Conservation (phyloP, 495 filamentous ascomycete species). For the Corynascus novoguineensis region DNA sequence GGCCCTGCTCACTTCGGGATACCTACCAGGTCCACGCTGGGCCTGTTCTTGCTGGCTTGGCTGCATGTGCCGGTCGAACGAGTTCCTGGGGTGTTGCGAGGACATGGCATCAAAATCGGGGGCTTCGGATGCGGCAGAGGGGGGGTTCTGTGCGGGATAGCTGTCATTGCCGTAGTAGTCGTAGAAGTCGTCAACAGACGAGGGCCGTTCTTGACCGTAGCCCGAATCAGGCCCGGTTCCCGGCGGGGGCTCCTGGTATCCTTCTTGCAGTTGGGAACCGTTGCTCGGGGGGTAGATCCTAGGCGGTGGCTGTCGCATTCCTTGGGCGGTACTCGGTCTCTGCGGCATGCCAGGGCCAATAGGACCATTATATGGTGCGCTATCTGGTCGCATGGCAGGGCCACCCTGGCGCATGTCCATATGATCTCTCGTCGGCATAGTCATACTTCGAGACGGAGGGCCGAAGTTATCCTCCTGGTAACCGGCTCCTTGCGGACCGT, state of each 20-base stretch:
- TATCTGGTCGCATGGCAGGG: slow-evolving; percentile 32
- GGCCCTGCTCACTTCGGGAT: slow-evolving; percentile 46
- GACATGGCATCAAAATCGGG: slow-evolving; percentile 71
- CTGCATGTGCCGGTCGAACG: slow-evolving; percentile 44
- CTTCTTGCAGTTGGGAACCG: slow-evolving; percentile 34
- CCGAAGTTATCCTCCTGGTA: slow-evolving; percentile 36
- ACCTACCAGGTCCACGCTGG: slow-evolving; percentile 39
- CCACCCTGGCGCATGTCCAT: slow-evolving; percentile 32
- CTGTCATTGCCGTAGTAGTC: slow-evolving; percentile 47
- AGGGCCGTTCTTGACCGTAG: slow-evolving; percentile 28
- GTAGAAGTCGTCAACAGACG: slow-evolving; percentile 49
- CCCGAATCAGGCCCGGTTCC: slow-evolving; percentile 18
- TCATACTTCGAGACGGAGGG: slow-evolving; percentile 47
- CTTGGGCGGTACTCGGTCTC: slow-evolving; percentile 45
- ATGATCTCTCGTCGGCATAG: slow-evolving; percentile 46
- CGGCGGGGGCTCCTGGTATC: slow-evolving; percentile 24
- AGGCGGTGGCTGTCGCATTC: slow-evolving; percentile 42
- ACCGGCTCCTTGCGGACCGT: slow-evolving; percentile 24
- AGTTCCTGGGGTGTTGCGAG: slow-evolving; percentile 38
- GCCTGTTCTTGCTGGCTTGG: slow-evolving; percentile 29
- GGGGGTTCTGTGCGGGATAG: slow-evolving; percentile 28
- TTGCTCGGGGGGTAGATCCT: slow-evolving; percentile 40
- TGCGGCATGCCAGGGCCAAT: slow-evolving; percentile 39
- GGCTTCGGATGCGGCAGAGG: slow-evolving; percentile 50
- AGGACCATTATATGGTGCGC: slow-evolving; percentile 41